Base-by-base conservation (phyloP, 805 yeast genomes). In the Lipomyces sp. region DNA sequence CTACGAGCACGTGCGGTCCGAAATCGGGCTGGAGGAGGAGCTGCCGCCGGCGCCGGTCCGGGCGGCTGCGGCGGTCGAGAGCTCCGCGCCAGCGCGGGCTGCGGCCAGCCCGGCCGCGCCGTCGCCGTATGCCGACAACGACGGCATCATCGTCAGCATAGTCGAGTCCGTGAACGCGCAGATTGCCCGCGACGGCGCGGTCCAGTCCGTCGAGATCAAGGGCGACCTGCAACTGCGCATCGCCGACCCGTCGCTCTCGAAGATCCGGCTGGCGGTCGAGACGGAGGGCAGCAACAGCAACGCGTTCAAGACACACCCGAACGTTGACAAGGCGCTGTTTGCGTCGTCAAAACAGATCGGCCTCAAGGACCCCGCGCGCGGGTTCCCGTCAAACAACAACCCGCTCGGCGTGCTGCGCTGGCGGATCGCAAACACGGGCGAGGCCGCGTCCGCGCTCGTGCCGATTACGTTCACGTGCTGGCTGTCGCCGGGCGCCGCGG, bases 261-360 rank as follows among this genome's bases (percentile, higher is more conserved):
- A 77, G 60, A 78, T 88, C 48, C 79, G 78, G 65, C 75, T 93
- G 58, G 68, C 72, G 37, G 74, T 81, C 37, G 73, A 70, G 21
- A 26, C 45, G 22, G 76, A 77, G 28, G 70, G 73, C 37, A 69
- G 76, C 68, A 74, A 34, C 68, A 80, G 72, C 57, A 73, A 81
- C 40, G 89, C 84, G 65, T 93, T 79, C 74, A 90, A 90, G 69
- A 89, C 98, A 14, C 96, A 93, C 73, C 98, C 98, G 57, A 90
- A 91, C 66, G 95, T 93, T 59, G 97, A 93, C 71, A 83, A 86
- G 64, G 72, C 71, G 37, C 68, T 79, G 63, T 93, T 91, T 68
- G 74, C 77, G 39, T 66, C 76, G 13, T 68, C 73, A 14, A 73
- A 77, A 51, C 68, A 77, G 38, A 81, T 93, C 63, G 84, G 84